Evolutionary conservation across 768 basidiomycete species (phyloP).

Genomic region (Glaciozyma antarctica): DNA sequence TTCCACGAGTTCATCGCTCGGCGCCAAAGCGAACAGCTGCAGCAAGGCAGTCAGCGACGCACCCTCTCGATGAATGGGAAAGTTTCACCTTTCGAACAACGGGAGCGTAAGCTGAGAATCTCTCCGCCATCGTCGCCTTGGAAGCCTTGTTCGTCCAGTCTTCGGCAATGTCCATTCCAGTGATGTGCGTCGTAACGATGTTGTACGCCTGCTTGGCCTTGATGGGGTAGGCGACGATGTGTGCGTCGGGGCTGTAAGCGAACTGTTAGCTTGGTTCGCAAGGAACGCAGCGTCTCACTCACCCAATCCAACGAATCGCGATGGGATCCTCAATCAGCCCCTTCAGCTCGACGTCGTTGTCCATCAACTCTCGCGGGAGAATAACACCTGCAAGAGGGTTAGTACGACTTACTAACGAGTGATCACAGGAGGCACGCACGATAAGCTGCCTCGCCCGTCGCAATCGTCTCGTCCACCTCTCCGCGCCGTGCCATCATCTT

Average conservation of each 20-base stretch:
- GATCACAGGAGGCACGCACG: background rate
- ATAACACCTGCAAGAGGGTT: background rate
- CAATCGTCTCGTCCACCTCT: conserved; percentile 5
- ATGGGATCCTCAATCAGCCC: conserved; percentile 65
- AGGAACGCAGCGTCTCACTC: too few species aligned
- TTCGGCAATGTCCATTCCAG: background rate
- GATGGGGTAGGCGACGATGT: conserved; percentile 4
- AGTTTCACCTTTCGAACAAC: background rate
- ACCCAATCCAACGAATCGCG: conserved; percentile 56
- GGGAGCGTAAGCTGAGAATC: conserved; percentile 1
- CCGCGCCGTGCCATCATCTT: conserved; percentile 6
- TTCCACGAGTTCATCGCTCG: conserved; percentile 50
- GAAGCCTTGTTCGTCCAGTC: conserved; percentile 5
- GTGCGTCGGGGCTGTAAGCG: conserved; percentile 42
- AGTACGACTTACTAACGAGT: background rate
- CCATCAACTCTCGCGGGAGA: background rate
- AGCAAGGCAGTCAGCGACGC: background rate
- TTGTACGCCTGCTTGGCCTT: conserved; percentile 4
- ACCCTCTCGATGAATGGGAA: background rate
- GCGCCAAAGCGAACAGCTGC: conserved; percentile 40
- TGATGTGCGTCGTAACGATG: conserved; percentile 5
- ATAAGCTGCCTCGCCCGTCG: conserved; percentile 3
- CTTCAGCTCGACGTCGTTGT: conserved; percentile 39
- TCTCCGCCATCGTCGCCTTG: background rate
- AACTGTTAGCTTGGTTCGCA: too few species aligned